These are phyloP conservation scores for Thermomucor indicae-seudaticae DNA, from an alignment of 371 early-diverging fungal species.

Conservation along the genomic window DNA sequence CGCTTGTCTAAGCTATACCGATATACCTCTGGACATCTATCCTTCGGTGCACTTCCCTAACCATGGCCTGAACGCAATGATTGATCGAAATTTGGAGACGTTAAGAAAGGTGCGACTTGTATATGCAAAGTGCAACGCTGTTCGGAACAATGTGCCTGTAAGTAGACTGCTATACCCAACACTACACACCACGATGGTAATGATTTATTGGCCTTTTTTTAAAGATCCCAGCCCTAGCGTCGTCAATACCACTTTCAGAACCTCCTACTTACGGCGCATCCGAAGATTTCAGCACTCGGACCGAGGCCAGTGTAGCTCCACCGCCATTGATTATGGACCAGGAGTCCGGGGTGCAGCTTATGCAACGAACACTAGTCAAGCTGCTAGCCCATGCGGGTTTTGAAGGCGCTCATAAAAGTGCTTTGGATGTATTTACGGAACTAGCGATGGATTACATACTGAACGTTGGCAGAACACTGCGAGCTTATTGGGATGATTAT, in stretches of 20 bases:
- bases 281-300: background rate
- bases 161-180: constrained; percentile 5
- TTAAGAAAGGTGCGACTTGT: constrained; percentile 65
- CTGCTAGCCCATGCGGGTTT: constrained; percentile 87
- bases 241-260: constrained; percentile 17
- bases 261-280: constrained; percentile 1
- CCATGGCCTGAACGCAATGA: constrained; percentile 51
- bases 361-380: constrained; percentile 60
- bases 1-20: constrained; percentile 30
- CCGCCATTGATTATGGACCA: constrained; percentile 52
- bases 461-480: constrained; percentile 80
- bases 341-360: constrained; percentile 53
- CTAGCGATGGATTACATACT: constrained; percentile 70
- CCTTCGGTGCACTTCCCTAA: constrained; percentile 57
- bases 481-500: constrained; percentile 76
- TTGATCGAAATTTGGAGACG: constrained; percentile 61
- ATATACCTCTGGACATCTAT: constrained; percentile 54
- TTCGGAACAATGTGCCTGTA: constrained; percentile 60
- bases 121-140: constrained; percentile 71
- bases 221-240: constrained; percentile 26
- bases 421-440: constrained; percentile 76
- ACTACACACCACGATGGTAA: background rate
- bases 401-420: constrained; percentile 66
- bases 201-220: background rate
- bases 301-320: constrained; percentile 9